phyloP scores from a whole-genome alignment of 176 grass and related monocot genomes.

The Alloteropsis semialata region DNA sequence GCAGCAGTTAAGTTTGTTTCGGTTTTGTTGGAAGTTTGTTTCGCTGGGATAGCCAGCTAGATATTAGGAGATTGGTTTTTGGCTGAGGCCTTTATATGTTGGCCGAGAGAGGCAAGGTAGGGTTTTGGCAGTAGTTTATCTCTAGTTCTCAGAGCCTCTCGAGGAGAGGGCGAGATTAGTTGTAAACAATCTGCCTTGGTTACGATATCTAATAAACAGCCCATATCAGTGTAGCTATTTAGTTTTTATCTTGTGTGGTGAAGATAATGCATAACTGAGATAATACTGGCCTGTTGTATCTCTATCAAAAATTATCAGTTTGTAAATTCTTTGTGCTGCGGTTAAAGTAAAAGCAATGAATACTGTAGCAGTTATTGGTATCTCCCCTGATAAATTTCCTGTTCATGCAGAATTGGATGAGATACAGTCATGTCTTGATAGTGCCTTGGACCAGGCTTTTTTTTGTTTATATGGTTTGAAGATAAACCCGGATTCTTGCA shows the following conservation, averaged over 20 bases:
- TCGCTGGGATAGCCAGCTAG: too few species aligned
- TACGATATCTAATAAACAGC: too few species aligned
- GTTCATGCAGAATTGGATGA: conserved; percentile 78
- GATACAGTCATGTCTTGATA: conserved; percentile 76
- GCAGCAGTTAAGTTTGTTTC: too few species aligned
- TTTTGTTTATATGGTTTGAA: conserved; percentile 99
- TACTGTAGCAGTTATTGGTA: neutral
- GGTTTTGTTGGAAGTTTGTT: too few species aligned
- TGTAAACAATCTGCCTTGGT: too few species aligned
- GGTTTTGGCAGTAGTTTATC: too few species aligned
- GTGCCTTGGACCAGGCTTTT: conserved; percentile 94
- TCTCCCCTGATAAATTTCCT: conserved; percentile 35
- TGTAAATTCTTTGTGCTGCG: neutral
- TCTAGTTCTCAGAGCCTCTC: too few species aligned
- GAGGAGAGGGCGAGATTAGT: too few species aligned
- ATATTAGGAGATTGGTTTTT: too few species aligned
- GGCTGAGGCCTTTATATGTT: too few species aligned
- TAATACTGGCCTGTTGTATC: conserved; percentile 10
- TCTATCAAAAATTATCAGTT: neutral
- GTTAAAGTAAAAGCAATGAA: conserved; percentile 11
- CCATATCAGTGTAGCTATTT: conserved; percentile 19
- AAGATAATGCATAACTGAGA: conserved; percentile 30
- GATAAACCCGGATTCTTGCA: conserved; percentile 92
- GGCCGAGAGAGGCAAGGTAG: too few species aligned
- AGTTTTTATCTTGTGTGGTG: conserved; percentile 15